phyloP scores from a whole-genome alignment of 768 basidiomycete genomes.

The Tylopilus rubrobrunneus region DNA sequence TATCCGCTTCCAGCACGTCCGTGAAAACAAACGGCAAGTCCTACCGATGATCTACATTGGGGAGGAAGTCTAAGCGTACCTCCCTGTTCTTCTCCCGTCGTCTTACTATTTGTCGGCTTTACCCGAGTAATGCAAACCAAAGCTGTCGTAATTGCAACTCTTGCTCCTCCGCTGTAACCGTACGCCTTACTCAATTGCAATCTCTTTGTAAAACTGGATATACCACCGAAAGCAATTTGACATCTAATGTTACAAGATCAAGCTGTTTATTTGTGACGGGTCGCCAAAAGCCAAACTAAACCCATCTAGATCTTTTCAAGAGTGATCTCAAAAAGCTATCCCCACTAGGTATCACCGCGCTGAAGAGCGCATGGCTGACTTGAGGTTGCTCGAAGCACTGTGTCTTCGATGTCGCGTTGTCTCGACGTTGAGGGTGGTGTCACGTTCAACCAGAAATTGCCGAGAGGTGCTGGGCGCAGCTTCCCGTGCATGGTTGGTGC shows the following conservation, averaged over 20 bases:
- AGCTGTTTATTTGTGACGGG: constrained; percentile 5
- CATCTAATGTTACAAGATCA: constrained; percentile 23
- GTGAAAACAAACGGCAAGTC: constrained; percentile 59
- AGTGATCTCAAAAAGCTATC: background rate
- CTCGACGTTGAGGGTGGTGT: constrained; percentile 29
- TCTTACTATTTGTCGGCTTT: constrained; percentile 21
- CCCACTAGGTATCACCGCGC: constrained; percentile 26
- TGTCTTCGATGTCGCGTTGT: constrained; percentile 28
- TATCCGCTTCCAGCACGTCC: constrained; percentile 41
- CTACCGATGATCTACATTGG: constrained; percentile 42
- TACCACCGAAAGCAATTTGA: constrained; percentile 11
- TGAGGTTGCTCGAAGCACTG: constrained; percentile 32
- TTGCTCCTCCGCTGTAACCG: constrained; percentile 22
- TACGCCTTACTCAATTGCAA: constrained; percentile 18
- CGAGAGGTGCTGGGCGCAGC: constrained; percentile 11
- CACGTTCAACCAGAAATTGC: constrained; percentile 28
- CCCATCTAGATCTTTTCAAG: constrained; percentile 7
- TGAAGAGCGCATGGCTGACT: constrained; percentile 33
- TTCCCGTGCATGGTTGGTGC: constrained; percentile 30
- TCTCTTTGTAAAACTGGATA: constrained; percentile 11
- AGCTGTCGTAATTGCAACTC: constrained; percentile 27
- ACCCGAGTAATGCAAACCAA: constrained; percentile 23
- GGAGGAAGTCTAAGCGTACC: background rate
- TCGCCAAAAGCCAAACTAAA: background rate
- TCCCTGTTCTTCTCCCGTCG: constrained; percentile 17